phyloP scores from a whole-genome alignment of 2,329 filamentous ascomycete genomes.

The Ophidiomyces ophidiicola region DNA sequence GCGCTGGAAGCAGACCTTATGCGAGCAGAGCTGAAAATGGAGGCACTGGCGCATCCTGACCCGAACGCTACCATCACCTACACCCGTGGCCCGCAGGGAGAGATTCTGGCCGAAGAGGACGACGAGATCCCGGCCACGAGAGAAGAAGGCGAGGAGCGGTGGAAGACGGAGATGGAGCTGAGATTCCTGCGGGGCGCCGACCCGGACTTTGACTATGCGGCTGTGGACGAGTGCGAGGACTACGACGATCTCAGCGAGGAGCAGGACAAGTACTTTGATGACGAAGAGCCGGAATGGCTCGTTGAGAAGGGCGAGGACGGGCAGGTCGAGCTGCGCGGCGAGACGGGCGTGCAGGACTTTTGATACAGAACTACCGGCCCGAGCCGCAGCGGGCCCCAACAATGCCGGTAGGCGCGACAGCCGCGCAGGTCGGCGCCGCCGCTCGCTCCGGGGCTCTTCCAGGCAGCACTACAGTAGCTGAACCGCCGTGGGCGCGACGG shows the following conservation, averaged over 20 bases:
- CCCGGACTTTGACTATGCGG: slow-evolving; percentile 62
- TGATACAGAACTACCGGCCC: slow-evolving; percentile 37
- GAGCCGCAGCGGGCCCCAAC: no score
- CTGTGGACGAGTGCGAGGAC: slow-evolving; percentile 59
- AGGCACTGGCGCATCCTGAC: slow-evolving; percentile 45
- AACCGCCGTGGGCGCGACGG: no score
- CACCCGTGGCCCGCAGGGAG: slow-evolving; percentile 40
- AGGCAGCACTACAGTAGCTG: no score
- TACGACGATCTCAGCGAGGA: slow-evolving; percentile 54
- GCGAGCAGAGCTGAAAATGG: slow-evolving; percentile 63
- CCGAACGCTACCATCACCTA: slow-evolving; percentile 41
- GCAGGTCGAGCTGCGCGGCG: slow-evolving; percentile 34
- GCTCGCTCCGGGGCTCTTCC: no score
- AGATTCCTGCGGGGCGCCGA: slow-evolving; percentile 66
- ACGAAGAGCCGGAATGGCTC: slow-evolving; percentile 59
- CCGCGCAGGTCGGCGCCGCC: background rate
- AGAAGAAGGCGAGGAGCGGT: slow-evolving; percentile 55
- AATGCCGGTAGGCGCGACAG: background rate
- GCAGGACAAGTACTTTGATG: slow-evolving; percentile 69
- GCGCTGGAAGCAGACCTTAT: slow-evolving; percentile 65
- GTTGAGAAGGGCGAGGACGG: slow-evolving; percentile 34
- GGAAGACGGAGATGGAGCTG: slow-evolving; percentile 59
- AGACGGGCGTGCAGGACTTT: slow-evolving; percentile 63
- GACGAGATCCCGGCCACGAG: slow-evolving; percentile 47
- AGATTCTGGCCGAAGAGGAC: slow-evolving; percentile 47